Conservation (phyloP, 345 rosid species). For the Gossypium sturtianum region DNA sequence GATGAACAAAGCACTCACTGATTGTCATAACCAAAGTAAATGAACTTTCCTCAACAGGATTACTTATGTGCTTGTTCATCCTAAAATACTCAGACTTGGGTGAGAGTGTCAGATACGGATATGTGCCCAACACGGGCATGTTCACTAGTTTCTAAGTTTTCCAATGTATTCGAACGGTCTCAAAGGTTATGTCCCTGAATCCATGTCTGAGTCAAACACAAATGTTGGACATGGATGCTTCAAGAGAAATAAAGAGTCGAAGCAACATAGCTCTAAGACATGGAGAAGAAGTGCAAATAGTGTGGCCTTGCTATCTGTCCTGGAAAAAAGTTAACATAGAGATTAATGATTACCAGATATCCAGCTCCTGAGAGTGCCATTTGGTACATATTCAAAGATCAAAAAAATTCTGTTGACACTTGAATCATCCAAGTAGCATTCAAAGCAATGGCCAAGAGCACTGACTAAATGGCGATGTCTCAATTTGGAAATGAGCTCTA, state of each 20-base stretch:
- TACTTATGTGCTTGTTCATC: too few relatives aligned
- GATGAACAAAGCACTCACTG: too few relatives aligned
- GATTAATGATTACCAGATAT: conserved; percentile 54
- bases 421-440: conserved; percentile 87
- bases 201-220: not conserved
- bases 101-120: too few relatives aligned
- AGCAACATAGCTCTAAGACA: not conserved
- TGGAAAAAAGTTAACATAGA: not conserved
- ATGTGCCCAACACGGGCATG: too few relatives aligned
- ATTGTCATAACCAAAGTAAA: too few relatives aligned
- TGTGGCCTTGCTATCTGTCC: not conserved
- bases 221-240: not conserved
- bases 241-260: not conserved
- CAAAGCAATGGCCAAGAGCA: conserved; percentile 89
- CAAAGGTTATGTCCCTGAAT: not conserved
- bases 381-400: conserved; percentile 79
- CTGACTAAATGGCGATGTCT: conserved; percentile 88
- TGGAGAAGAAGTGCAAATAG: not conserved
- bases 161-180: not conserved
- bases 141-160: too few relatives aligned
- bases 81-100: too few relatives aligned
- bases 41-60: not conserved
- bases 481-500: conserved; percentile 79
- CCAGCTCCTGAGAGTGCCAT: conserved; percentile 85
- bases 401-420: conserved; percentile 93